Base-by-base conservation (phyloP, 2,329 filamentous ascomycete genomes). In the Microcyclosporella mali region DNA sequence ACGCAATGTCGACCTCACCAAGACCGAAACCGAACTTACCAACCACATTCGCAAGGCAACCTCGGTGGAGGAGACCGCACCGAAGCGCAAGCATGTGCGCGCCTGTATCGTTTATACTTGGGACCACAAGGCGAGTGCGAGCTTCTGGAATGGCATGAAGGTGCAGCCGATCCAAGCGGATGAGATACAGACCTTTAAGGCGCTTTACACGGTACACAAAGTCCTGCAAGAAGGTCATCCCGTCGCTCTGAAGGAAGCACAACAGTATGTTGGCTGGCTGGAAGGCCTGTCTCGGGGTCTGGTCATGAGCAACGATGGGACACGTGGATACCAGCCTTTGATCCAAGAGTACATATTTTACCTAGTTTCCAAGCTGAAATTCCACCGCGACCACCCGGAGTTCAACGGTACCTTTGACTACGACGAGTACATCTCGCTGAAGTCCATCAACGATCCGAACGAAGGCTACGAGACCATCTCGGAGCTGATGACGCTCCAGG, bases 401-500 rank as follows among this genome's bases (percentile, higher is more conserved):
- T 98, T 98, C 73, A 98, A 98, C 67, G 92, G 90, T 72, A 88
- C 90, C 1, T 98, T 98, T 61, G 92, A 98, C 65, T 98, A 98
- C 63, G 90, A 97, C 70, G 92, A 98, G 65, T 98, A 98, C 66
- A 89, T 97, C 65, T 95, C 88, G 62, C 74, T 98, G 64, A 97
- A 95, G 72, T 88, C 88, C 19, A 97, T 94, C 71, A 95, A 97
- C 66, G 92, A 98, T 66, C 92, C 92, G 3, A 97, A 98, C 61
- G 92, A 98, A 70, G 92, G 92, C 62, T 84, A 84, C 63, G 92
- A 98, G 73, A 95, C 90, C 17, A 97, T 98, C 57, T 86, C 84
- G 54, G 92, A 98, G 66, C 77, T 98, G 41, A 95, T 97, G 89
- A 84, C 82, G 7, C 75, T 98, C 46, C 92, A 98, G 65, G 92